Base-by-base conservation (phyloP, 768 basidiomycete genomes). In the Amanita fuliginea region DNA sequence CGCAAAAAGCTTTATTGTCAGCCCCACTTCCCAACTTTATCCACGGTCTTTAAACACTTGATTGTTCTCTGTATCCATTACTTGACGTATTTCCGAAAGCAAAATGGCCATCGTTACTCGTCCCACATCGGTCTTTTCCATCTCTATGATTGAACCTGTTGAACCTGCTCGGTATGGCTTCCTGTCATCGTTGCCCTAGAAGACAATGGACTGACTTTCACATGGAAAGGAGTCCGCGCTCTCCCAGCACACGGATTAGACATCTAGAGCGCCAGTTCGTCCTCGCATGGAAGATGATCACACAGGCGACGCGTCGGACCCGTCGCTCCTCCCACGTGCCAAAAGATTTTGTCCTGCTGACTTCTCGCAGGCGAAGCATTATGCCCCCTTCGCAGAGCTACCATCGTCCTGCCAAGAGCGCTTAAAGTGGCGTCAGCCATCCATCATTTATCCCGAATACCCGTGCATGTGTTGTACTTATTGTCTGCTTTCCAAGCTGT, bases 311-410 rank as follows among this genome's bases (percentile, higher is more conserved):
- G 28, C 77, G 76, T 53, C 78, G 70, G 47, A 66, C 66, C 30
- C 70, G 73, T 21, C 74, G 77, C 36, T 67, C 71, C 4, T 80
- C 81, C 2, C 59, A 74, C 57, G 65, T 81, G 42, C 73, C 76
- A 26, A 70, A 72, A 19, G 80, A 80, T 59, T 83, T 83, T 60
- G 72, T 82, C 56, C 67, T 83, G 52, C 68, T 84, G 56, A 81
- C 75, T 8, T 60, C 71, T 35, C 70, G 73, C 48, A 71, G 79
- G 51, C 77, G 74, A 48, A 81, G 79, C 60, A 61, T 73, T 40
- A 58, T 49, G 68, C 55, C 22, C 22, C 56, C 22, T 53, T 52
- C 47, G 42, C 51, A 54, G 19, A 32, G 42, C 19, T 39, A 22
- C 32, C 36, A 41, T 26, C 14, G 47, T 19, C 16, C 39, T n/a